Conservation (phyloP, 441 rosid species). For the Viola pubescens region DNA sequence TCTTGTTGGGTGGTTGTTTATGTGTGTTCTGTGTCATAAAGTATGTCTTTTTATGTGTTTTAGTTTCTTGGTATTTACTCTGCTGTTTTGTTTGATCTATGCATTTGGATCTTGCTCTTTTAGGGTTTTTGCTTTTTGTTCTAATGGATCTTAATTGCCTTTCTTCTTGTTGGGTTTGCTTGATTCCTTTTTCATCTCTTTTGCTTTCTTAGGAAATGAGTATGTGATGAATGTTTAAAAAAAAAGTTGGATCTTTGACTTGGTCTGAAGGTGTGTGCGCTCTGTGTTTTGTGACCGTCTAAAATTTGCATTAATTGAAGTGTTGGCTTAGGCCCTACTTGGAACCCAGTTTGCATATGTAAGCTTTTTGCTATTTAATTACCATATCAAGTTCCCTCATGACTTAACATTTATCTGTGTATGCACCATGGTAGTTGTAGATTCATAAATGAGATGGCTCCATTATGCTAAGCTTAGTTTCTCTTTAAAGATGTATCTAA, state of each 20-base stretch:
- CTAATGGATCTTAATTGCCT: too few relatives aligned
- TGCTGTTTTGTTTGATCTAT: slow-evolving; percentile 11
- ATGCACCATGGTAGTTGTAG: too few relatives aligned
- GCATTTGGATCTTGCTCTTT: background rate
- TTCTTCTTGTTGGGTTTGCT: background rate
- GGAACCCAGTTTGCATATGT: background rate
- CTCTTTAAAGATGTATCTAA: background rate
- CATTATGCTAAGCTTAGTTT: background rate
- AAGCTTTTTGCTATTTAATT: background rate
- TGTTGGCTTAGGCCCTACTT: background rate
- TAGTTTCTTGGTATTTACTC: background rate
- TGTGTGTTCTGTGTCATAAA: background rate
- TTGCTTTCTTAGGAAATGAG: background rate
- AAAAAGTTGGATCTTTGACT: background rate
- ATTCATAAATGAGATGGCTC: background rate
- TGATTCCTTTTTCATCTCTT: background rate
- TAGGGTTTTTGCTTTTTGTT: background rate
- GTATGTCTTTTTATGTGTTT: background rate
- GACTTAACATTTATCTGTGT: background rate
- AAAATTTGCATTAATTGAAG: too few relatives aligned
- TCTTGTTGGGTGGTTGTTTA: background rate
- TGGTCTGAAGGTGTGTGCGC: background rate
- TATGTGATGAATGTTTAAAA: too few relatives aligned
- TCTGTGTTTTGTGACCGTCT: background rate
- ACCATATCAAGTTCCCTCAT: background rate